Evolutionary conservation across 805 yeast genomes (phyloP), one percentile per base, ranked within the genome.

Genomic region (Komagataella pastoris): DNA sequence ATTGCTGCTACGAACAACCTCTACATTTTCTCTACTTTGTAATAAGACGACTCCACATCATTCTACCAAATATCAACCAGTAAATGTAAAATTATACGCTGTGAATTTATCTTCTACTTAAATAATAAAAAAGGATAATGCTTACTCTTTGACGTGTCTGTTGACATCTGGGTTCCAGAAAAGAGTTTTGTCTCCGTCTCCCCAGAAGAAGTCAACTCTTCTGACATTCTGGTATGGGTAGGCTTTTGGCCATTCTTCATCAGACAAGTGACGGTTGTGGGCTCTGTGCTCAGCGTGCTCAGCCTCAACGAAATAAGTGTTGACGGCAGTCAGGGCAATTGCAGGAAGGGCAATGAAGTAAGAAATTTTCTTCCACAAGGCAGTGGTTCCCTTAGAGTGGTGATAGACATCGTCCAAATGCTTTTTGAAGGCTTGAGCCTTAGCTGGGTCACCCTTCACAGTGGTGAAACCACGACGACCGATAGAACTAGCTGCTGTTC

Each of bases 1-100:
- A 87, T 93, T 63, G 98, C 98, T 49, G 98, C 99, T 17, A 93
- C 99, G 19, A 95, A 93, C 72, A 93, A 93, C 70, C 76, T 88
- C 59, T 86, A 85, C 70, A 85, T 86, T 54, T 86, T 86, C 65
- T 83, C 91, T 53, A 84, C 93, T 51, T 73, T 82, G 60, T 85
- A 69, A 69, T 24, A 46, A 46, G 24, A 24, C 40, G 40, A 30
- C 40, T 30, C 14, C 40, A 30, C 24, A 46, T 46, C 30, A 46
- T 14, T 14, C n/a, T 40, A 44, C 21, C 30, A 49, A 47, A 44
- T 36, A 36, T 40, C 49, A 24, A 43, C 45, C 18, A 51, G 45
- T 19, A 30, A 48, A 40, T 49, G 24, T 24, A 24, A 24, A 50
- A 46, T 46, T 23, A 47, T 48, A 50, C 21, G 30, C 30, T 47